Evolutionary conservation across 257 asterid species (phyloP).

Genomic region (Ilex aquifolium): DNA sequence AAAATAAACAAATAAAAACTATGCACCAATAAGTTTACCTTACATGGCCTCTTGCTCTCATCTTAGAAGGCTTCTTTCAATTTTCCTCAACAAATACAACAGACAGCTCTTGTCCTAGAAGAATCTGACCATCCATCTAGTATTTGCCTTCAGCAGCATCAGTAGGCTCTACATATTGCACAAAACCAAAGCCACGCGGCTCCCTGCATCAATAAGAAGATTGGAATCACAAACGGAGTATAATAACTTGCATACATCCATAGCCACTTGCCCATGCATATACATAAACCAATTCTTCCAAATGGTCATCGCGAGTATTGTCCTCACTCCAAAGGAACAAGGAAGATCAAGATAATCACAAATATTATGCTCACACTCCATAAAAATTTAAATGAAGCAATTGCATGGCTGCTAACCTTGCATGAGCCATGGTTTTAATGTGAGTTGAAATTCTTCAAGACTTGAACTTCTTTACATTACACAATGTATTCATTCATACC

Average conservation of each 20-base stretch:
- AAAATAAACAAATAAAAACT: too few relatives aligned
- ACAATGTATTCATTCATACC: too few relatives aligned
- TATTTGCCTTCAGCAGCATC: slow-evolving; percentile 88
- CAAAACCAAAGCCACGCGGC: slow-evolving; percentile 89
- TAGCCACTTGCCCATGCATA: not conserved
- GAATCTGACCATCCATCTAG: slow-evolving; percentile 57
- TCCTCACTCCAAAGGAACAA: not conserved
- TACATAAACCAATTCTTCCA: too few relatives aligned
- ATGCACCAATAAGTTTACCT: slow-evolving; percentile 15
- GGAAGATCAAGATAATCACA: not conserved
- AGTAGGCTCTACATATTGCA: slow-evolving; percentile 61
- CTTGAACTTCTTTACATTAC: too few relatives aligned
- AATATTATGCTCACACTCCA: slow-evolving; percentile 8
- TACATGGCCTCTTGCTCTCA: slow-evolving; percentile 63
- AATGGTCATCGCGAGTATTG: not conserved
- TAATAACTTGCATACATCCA: not conserved
- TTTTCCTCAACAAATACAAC: slow-evolving; percentile 78
- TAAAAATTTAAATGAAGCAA: slow-evolving; percentile 17
- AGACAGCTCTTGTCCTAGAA: slow-evolving; percentile 60
- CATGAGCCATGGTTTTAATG: too few relatives aligned
- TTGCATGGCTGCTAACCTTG: slow-evolving; percentile 34
- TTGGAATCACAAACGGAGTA: too few relatives aligned
- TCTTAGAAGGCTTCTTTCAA: slow-evolving; percentile 70
- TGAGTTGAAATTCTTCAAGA: too few relatives aligned
- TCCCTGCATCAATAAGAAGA: slow-evolving; percentile 32